phyloP scores from a whole-genome alignment of 805 yeast species.

The Trichomonascus vanleenenianus region DNA sequence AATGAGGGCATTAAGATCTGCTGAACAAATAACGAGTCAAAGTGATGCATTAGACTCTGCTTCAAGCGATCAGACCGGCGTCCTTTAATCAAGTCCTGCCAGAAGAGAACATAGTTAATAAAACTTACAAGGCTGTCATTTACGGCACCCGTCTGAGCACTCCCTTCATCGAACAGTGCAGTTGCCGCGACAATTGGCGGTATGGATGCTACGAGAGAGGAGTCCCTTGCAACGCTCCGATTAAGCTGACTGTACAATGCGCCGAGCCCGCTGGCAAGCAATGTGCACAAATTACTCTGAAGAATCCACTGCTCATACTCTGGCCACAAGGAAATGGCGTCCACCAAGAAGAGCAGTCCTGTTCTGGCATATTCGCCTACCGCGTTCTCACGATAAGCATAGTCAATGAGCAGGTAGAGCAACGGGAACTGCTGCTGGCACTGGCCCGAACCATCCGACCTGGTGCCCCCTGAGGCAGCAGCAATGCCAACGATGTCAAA shows the following conservation, averaged over 20 bases:
- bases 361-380: constrained; percentile 24
- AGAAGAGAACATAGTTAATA: constrained; percentile 21
- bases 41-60: constrained; percentile 17
- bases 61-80: constrained; percentile 15
- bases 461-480: not conserved
- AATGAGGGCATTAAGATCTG: constrained; percentile 25
- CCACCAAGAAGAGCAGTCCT: constrained; percentile 22
- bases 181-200: constrained; percentile 4
- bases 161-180: not conserved
- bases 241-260: constrained; percentile 18
- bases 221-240: constrained; percentile 4
- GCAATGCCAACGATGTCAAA: constrained; percentile 4
- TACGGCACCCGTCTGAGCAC: not conserved
- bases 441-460: constrained; percentile 3
- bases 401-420: constrained; percentile 20
- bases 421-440: constrained; percentile 19
- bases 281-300: constrained; percentile 22
- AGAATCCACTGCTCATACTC: constrained; percentile 22
- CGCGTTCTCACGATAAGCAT: constrained; percentile 21
- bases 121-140: constrained; percentile 15
- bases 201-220: not conserved
- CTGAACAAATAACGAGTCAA: constrained; percentile 21
- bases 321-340: constrained; percentile 14
- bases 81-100: constrained; percentile 23
- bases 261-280: constrained; percentile 27